Conservation (phyloP, 2,329 filamentous ascomycete species). For the Plectosphaerella sp. region DNA sequence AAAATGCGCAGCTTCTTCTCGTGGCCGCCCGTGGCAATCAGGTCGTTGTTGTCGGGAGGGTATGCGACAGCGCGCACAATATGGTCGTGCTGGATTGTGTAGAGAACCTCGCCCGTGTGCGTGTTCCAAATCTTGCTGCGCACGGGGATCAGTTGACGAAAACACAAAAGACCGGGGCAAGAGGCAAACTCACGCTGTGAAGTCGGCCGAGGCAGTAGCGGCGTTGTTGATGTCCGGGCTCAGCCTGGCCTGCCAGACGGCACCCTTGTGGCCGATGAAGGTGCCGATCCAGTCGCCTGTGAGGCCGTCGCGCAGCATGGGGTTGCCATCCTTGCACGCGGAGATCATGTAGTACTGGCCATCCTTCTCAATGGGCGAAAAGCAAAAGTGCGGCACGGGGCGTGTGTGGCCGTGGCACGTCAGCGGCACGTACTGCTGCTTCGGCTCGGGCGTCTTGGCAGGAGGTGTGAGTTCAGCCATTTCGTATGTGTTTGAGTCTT, state of each 20-base stretch:
- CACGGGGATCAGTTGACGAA: constrained; percentile 18
- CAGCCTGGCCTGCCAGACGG: constrained; percentile 92
- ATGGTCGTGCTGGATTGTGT: constrained; percentile 85
- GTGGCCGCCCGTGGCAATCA: constrained; percentile 88
- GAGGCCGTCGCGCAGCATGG: constrained; percentile 93
- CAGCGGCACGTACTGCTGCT: constrained; percentile 70
- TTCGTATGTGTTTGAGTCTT: not conserved
- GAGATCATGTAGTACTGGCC: constrained; percentile 90
- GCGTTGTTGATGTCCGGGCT: constrained; percentile 84
- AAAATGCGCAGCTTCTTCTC: constrained; percentile 97
- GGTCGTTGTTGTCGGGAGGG: constrained; percentile 72
- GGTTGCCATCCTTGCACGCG: constrained; percentile 95
- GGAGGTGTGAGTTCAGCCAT: not conserved
- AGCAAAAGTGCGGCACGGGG: constrained; percentile 85
- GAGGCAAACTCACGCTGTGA: constrained; percentile 67
- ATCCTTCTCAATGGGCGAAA: constrained; percentile 78
- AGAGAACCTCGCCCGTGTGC: constrained; percentile 83
- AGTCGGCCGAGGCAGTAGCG: constrained; percentile 92
- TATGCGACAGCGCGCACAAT: constrained; percentile 95
- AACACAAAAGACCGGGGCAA: not conserved
- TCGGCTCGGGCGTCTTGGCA: constrained; percentile 9
- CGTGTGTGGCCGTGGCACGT: constrained; percentile 94
- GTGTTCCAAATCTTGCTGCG: constrained; percentile 93
- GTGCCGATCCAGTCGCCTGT: constrained; percentile 98
- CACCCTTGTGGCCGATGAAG: constrained; percentile 96